Percentiles rank a stretch among this genome's conserved stretches.
Evolutionary conservation across 306 rosid genomes (phyloP).

Genomic region (Aeschynomene evenia): DNA sequence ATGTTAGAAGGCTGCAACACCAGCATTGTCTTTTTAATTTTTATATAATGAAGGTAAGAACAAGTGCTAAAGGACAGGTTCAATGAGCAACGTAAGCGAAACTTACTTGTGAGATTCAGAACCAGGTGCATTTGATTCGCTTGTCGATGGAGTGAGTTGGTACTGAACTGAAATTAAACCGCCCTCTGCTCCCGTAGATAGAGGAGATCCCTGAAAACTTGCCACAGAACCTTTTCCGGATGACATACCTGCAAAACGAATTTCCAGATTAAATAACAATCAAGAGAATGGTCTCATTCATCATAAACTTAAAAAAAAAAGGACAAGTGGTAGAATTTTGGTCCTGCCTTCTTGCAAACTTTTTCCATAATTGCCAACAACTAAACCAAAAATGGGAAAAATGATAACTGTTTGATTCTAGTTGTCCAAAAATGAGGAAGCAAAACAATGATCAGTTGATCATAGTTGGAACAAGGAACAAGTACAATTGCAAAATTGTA

Average conservation of each 20-base stretch:
- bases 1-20: not conserved
- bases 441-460: not conserved
- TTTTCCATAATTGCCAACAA: no score
- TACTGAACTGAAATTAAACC: conserved; percentile 57
- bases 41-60: not conserved
- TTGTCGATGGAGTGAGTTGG: conserved; percentile 54
- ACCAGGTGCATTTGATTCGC: conserved; percentile 46
- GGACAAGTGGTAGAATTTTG: not conserved
- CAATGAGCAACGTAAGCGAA: not conserved
- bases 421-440: not conserved
- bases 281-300: not conserved
- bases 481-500: not conserved
- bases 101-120: conserved; percentile 66
- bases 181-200: conserved; percentile 47
- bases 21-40: not conserved
- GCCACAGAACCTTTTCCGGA: conserved; percentile 40
- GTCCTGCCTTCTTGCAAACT: not conserved
- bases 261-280: not conserved
- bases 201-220: conserved; percentile 61
- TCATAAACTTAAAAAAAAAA: not conserved
- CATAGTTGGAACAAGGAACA: not conserved
- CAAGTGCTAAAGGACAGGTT: not conserved
- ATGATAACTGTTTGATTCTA: not conserved
- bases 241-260: conserved; percentile 56
- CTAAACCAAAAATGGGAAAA: not conserved